These are phyloP conservation scores for Pythium apleroticum DNA, from an alignment of 352 stramenopile species.

Conservation along the genomic window DNA sequence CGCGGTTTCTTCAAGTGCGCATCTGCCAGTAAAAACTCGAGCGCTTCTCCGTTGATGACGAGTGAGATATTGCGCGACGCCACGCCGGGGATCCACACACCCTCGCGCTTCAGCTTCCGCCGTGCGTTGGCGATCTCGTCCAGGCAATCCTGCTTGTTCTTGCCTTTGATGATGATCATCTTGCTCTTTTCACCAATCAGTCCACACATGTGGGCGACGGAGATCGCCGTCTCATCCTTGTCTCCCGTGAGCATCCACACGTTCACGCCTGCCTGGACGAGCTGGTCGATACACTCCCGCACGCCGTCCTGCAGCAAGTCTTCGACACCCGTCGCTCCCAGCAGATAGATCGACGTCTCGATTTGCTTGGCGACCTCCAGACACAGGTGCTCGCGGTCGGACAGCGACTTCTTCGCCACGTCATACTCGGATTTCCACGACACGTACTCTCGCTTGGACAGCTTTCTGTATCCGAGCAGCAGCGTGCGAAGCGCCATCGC, in stretches of 20 bases:
- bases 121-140: constrained; percentile 78
- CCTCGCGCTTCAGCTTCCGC: constrained; percentile 74
- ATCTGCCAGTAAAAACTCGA: constrained; percentile 71
- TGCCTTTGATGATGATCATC: constrained; percentile 83
- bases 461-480: constrained; percentile 71
- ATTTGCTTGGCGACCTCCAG: constrained; percentile 72
- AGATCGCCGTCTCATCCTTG: constrained; percentile 99
- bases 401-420: constrained; percentile 58
- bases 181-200: constrained; percentile 83
- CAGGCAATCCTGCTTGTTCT: constrained; percentile 73
- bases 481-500: constrained; percentile 87
- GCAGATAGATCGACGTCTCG: constrained; percentile 85
- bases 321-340: constrained; percentile 97
- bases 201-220: constrained; percentile 96
- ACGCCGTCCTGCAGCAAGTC: constrained; percentile 97
- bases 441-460: constrained; percentile 61
- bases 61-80: constrained; percentile 72
- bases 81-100: constrained; percentile 74
- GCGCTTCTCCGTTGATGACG: constrained; percentile 80
- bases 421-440: constrained; percentile 80
- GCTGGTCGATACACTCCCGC: constrained; percentile 93
- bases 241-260: constrained; percentile 99
- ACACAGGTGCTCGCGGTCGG: constrained; percentile 60
- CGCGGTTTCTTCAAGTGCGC: constrained; percentile 18
- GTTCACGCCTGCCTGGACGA: constrained; percentile 96